Percentiles rank a stretch among this genome's conserved stretches.
These are phyloP conservation scores for Delitschia confertaspora DNA, from an alignment of 495 filamentous ascomycete genomes.

Conservation along the genomic window DNA sequence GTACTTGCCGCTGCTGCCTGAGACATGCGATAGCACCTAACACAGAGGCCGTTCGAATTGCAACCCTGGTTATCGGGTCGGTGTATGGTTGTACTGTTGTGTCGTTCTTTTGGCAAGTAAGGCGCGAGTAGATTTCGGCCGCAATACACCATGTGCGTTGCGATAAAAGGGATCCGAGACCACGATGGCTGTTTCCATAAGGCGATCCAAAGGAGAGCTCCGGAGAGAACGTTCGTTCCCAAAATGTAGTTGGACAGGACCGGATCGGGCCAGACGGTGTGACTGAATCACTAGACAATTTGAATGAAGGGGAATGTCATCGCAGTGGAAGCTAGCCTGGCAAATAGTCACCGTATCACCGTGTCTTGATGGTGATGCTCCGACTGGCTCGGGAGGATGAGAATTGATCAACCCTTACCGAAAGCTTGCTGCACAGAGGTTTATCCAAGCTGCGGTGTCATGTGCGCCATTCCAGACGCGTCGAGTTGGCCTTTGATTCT, in stretches of 20 bases:
- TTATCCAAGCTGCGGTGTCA: conserved; percentile 13
- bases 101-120: too few relatives aligned
- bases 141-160: conserved; percentile 26
- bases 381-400: conserved; percentile 11
- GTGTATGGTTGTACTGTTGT: conserved; percentile 18
- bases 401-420: conserved; percentile 7
- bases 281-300: too few relatives aligned
- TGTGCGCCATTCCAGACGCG: conserved; percentile 9
- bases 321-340: too few relatives aligned
- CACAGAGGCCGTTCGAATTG: conserved; percentile 19
- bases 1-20: conserved; percentile 4
- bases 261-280: too few relatives aligned
- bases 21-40: conserved; percentile 22
- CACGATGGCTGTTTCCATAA: too few relatives aligned
- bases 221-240: too few relatives aligned
- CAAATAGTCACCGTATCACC: too few relatives aligned
- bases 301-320: too few relatives aligned
- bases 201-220: too few relatives aligned
- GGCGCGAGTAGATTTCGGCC: conserved; percentile 1
- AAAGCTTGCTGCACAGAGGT: conserved; percentile 1
- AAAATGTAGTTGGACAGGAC: too few relatives aligned
- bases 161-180: too few relatives aligned
- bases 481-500: neutral
- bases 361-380: conserved; percentile 5
- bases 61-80: conserved; percentile 24